Conservation (phyloP, 164 flowering plant genomes). For the Vitis riparia region DNA sequence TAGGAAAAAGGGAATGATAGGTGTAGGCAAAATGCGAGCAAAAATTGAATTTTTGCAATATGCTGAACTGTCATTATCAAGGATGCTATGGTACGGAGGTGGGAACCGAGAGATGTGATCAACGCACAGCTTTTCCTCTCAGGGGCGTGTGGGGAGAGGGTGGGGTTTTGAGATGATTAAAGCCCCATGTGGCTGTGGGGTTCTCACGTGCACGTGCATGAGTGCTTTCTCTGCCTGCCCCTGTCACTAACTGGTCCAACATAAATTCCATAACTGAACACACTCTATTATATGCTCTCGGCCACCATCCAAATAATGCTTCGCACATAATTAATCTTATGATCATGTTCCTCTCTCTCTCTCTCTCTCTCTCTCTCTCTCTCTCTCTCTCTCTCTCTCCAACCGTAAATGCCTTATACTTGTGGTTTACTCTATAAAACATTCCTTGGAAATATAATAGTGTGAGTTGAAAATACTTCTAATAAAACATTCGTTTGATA, state of each 20-base stretch:
- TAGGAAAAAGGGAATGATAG: no score
- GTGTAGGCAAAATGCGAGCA: no score
- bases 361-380: not conserved
- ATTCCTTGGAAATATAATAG: no score
- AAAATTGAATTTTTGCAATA: not conserved
- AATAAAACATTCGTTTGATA: no score
- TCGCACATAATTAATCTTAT: not conserved
- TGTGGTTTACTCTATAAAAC: no score
- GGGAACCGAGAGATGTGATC: slow-evolving; percentile 1
- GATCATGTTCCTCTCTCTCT: not conserved
- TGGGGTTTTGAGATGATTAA: slow-evolving; percentile 31
- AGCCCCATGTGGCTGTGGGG: slow-evolving; percentile 54
- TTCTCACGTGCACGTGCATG: slow-evolving; percentile 54
- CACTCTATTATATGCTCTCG: no score
- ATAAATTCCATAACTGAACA: not conserved
- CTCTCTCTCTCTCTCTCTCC: not conserved
- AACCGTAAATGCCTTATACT: no score
- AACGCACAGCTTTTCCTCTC: no score
- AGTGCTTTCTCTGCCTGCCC: slow-evolving; percentile 20
- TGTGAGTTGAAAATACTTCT: no score
- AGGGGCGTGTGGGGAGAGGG: slow-evolving; percentile 8
- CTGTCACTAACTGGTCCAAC: slow-evolving; percentile 14
- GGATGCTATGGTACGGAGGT: slow-evolving; percentile 13
- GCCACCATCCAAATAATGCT: no score
- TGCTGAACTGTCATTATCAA: slow-evolving; percentile 28